Percentiles rank a stretch among this genome's conserved stretches.
phyloP scores from a whole-genome alignment of 2,329 filamentous ascomycete species.

The Metarhizium humberi region DNA sequence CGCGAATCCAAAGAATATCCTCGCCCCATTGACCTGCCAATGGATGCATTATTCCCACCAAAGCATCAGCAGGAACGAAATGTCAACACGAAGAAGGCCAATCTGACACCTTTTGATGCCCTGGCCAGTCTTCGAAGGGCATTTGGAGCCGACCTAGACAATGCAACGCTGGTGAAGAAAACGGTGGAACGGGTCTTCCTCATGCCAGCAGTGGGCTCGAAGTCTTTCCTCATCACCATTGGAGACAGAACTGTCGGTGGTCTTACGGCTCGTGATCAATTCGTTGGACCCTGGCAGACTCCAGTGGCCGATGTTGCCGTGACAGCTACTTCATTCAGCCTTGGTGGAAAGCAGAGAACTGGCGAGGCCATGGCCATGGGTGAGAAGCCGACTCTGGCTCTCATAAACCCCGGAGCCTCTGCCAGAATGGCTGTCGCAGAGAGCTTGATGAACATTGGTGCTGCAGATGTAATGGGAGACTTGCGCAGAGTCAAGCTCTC shows the following conservation, averaged over 20 bases:
- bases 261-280: slow-evolving; percentile 80
- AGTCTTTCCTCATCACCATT: slow-evolving; percentile 95
- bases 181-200: slow-evolving; percentile 75
- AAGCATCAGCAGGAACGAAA: slow-evolving; percentile 71
- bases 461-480: slow-evolving; percentile 60
- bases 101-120: slow-evolving; percentile 64
- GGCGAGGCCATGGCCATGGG: slow-evolving; percentile 99
- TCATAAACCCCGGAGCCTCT: slow-evolving; percentile 84
- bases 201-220: slow-evolving; percentile 87
- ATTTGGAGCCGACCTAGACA: slow-evolving; percentile 42
- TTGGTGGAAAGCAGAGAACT: slow-evolving; percentile 56
- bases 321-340: slow-evolving; percentile 69
- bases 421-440: slow-evolving; percentile 95
- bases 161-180: slow-evolving; percentile 46
- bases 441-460: slow-evolving; percentile 85
- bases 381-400: slow-evolving; percentile 78
- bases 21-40: slow-evolving; percentile 77
- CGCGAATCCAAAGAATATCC: slow-evolving; percentile 66
- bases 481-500: slow-evolving; percentile 77
- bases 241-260: slow-evolving; percentile 88
- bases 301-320: slow-evolving; percentile 92
- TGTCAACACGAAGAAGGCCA: slow-evolving; percentile 60
- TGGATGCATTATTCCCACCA: slow-evolving; percentile 82
- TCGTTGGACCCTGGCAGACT: slow-evolving; percentile 93
- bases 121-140: slow-evolving; percentile 54